Evolutionary conservation across 768 basidiomycete genomes (phyloP), one percentile per base, ranked within the genome.

Genomic region (Lyophyllum decastes): DNA sequence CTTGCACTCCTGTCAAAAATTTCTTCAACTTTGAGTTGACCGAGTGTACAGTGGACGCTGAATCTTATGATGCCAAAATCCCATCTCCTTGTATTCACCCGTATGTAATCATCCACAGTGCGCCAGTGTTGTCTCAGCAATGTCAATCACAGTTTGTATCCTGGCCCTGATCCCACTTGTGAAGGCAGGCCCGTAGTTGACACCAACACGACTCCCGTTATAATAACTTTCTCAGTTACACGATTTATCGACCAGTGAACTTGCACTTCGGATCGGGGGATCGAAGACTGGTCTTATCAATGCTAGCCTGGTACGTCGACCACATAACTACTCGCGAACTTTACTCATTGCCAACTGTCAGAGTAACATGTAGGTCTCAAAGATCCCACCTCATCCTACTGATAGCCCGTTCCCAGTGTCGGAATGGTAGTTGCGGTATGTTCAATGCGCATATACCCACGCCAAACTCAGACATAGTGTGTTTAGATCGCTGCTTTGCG

Each of bases 121-220:
- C 22, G n/a, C 44, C 46, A 41, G 44, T 47, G 46, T 46, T 34
- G 56, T 51, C 19, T 49, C 16, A 8, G 8, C 54, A 21, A 43
- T 19, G 17, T 11, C 38, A 44, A 34, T 57, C 10, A 52, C 59
- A 90, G 88, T 85, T 53, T 88, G 82, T 58, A 77, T 87, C 60
- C 72, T 90, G 25, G 82, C 88, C 10, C 82, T 94, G 70, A 82
- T 93, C 25, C 93, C 92, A 3, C 78, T 93, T 26, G 90, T 92
- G 49, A 87, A 89, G 74, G 88, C 61, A 14, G 72, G 58, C 11
- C 26, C 35, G 21, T 56, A 4, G 30, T 46, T 34, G 46, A 45
- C 8, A 1, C 41, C 12, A 43, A 33, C 16, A 19, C 45, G 27
- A 35, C n/a, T 1, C 10, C 47, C 2, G 14, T 22, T 14, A 24